Evolutionary conservation across 2,329 filamentous ascomycete species (phyloP), one percentile per base, ranked within the genome.

Genomic region (Penicillium sp.): DNA sequence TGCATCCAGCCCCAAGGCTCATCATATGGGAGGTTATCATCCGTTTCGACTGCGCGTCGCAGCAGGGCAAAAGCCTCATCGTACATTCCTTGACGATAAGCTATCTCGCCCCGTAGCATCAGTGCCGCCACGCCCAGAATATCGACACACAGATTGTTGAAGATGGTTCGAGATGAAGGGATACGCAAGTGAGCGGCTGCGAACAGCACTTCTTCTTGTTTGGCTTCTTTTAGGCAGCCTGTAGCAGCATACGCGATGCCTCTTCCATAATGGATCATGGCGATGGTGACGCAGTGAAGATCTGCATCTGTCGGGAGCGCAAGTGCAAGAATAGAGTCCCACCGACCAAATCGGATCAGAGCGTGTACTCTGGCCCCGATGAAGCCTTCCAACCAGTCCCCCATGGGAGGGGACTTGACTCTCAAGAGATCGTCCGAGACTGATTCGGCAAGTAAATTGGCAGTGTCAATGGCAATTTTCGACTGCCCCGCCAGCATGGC

Each of bases 1-100:
- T 86, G 83, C 85, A 89, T 88, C 85, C 85, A 89, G 0, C 83
- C 83, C 85, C 85, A 88, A 0, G 86, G 86, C 62, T 90, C 86
- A 45, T 85, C 83, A 53, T 86, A 89, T 0, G 81, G 81, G 25
- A 89, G 73, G 0, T 64, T 66, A 55, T 86, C 84, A 52, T 87
- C 83, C 1, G 78, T 73, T 0, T 67, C 58, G n/a, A 86, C 80
- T 0, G 84, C 77, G 4, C 69, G 69, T 1, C 76, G 74, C 2
- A 90, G 70, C 46, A 79, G 73, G 1, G 66, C 58, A 60, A 86
- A 88, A 0, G 85, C 86, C 0, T 60, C 37, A 0, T 82, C 76
- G 44, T 77, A 76, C 39, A 83, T 76, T 0, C 76, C 76, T 2
- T 73, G 71, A 1, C 86, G 82, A 58, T 90, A 91, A 42, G 82